Evolutionary conservation across 352 stramenopile genomes (phyloP).

Genomic region (Phytophthora agathidicida): DNA sequence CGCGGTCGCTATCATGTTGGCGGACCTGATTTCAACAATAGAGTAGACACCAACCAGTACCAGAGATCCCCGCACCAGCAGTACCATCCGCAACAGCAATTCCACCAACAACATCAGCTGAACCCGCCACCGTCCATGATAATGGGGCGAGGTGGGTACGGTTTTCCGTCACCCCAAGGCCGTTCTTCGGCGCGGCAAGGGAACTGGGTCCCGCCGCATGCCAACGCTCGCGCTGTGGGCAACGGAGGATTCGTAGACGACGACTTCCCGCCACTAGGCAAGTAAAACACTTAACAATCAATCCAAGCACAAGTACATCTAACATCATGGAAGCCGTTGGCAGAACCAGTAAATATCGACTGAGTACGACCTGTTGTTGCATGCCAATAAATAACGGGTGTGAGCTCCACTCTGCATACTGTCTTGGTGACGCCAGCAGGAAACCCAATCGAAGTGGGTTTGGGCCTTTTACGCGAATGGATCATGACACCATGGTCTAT

Average conservation of each 20-base stretch:
- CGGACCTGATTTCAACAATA: slow-evolving; percentile 56
- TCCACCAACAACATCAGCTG: slow-evolving; percentile 44
- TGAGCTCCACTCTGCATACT: slow-evolving; percentile 4
- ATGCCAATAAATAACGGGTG: slow-evolving; percentile 45
- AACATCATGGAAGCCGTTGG: not conserved
- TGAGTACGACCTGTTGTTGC: slow-evolving; percentile 10
- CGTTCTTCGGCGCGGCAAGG: slow-evolving; percentile 26
- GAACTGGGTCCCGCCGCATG: slow-evolving; percentile 27
- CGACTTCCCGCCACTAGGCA: slow-evolving; percentile 74
- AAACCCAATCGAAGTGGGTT: not conserved
- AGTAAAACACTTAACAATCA: slow-evolving; percentile 40
- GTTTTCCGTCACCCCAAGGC: slow-evolving; percentile 34
- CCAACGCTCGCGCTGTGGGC: slow-evolving; percentile 26
- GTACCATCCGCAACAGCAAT: slow-evolving; percentile 41
- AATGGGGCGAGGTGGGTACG: slow-evolving; percentile 35
- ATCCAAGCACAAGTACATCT: slow-evolving; percentile 23
- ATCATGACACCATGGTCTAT: slow-evolving; percentile 33
- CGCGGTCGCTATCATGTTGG: slow-evolving; percentile 39
- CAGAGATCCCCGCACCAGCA: slow-evolving; percentile 48
- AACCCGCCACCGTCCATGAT: slow-evolving; percentile 39
- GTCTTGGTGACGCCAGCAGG: not conserved
- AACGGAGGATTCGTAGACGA: slow-evolving; percentile 61
- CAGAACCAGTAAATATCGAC: slow-evolving; percentile 12
- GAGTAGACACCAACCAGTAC: slow-evolving; percentile 58
- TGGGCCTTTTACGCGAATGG: not conserved